Base-by-base conservation (phyloP, 805 yeast species). In the Ascoidea tarda region DNA sequence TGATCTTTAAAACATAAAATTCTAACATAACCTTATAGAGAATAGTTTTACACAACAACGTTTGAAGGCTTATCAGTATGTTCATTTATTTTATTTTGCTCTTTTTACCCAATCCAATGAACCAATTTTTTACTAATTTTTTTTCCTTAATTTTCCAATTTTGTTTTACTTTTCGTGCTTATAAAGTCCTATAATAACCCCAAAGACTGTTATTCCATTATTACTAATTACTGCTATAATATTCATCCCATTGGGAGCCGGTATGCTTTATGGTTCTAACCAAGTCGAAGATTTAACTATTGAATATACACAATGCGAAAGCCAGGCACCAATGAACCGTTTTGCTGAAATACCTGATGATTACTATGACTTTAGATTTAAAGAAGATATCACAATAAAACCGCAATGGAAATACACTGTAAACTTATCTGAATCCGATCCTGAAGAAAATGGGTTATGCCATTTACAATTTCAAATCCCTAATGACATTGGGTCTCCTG, bases 201-300 rank as follows among this genome's bases (percentile, higher is more conserved):
- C 98, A 14, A 82, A 82, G 58, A 82, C 95, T 16, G 97, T 91
- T 49, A 75, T 93, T 48, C 98, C 98, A 2, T 71, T 91, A 51
- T 73, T 93, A 53, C 74, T 89, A 49, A 58, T 84, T 31, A 69
- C 87, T 47, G 87, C 95, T 0, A 71, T 87, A 28, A 74, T 93
- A 5, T 89, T 90, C 68, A 87, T 93, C 1, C 96, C 97, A 1
- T 76, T 93, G 50, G 99, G 99, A 4, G 84, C 90, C 33, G 95
- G 87, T 14, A 76, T 93, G 53, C 66, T 89, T 33, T 77, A 77
- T 58, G 83, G 95, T n/a, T 77, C 88, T n/a, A 75, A 79, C 64
- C 77, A 79, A 57, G 91, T 91, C 14, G 87, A 91, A 62, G 81
- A 83, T 59, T 56, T 93, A 33, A 73, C 76, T 49, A 74, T 93